Evolutionary conservation across 495 filamentous ascomycete genomes (phyloP), one percentile per base, ranked within the genome.

Genomic region (Penicillium canescens): DNA sequence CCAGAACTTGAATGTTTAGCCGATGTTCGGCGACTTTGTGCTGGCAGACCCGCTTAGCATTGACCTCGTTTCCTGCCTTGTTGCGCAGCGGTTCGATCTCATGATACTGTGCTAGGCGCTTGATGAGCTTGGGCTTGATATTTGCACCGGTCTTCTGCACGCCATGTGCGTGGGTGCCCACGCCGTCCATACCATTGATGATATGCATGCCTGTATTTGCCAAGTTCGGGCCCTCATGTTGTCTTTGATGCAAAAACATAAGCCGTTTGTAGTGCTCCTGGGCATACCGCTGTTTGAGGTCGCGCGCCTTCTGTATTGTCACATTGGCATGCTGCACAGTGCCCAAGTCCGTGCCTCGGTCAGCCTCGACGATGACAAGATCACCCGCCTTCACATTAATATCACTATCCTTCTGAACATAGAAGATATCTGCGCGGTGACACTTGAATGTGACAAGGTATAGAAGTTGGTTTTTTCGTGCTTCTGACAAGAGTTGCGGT

Each of bases 361-460:
- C 94, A 13, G 94, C 94, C 72, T 98, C 94, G 28, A 96, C 92
- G 55, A 98, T 96, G 46, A 98, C 94, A 46, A 97, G 74, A 66
- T 98, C 94, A 33, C 94, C 94, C 23, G 81, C 82, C 54, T 91
- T 93, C 46, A 96, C 88, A 44, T 89, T 87, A 23, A 98, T 78
- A 2, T 94, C 94, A 10, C 91, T 97, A 42, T 91, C 91, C 67
- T 96, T 91, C 67, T 94, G 92, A 48, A 96, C 88, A 67, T 96
- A 96, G 68, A 97, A 98, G 16, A 98, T 90, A 62, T 97, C 94
- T 40, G 91, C 91, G 50, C 94, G 85, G 20, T 87, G 86, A 64
- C 91, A 96, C 65, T 98, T 98, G 79, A 98, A 98, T 3, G 92
- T 86, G 20, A 98, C 93, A 40, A 98, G 86, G 69, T 92, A 93